A percentile compares a stretch with the other conserved stretches of the same genome.
These are phyloP conservation scores for Inonotus obliquus DNA, from an alignment of 1,284 basidiomycete species.

Conservation along the genomic window DNA sequence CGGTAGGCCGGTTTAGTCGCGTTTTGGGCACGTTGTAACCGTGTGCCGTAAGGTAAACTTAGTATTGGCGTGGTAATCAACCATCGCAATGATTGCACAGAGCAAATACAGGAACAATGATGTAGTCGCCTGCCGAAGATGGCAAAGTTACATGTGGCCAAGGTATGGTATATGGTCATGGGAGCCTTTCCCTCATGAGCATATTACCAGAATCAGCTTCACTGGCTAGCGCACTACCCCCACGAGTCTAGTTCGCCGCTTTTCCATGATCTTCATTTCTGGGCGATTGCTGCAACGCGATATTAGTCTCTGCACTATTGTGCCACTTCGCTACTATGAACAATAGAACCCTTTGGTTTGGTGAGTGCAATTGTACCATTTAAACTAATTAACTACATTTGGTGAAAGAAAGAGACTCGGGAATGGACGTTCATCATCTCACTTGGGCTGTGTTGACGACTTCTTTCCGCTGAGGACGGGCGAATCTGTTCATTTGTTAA, in stretches of 20 bases:
- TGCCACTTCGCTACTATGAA: not conserved
- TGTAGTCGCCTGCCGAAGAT: not conserved
- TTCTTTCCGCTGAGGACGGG: conserved; percentile 1
- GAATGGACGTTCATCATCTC: not conserved
- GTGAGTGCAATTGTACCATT: not conserved
- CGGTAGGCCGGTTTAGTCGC: not conserved
- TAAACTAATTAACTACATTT: not conserved
- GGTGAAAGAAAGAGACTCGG: not conserved
- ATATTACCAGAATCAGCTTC: not conserved
- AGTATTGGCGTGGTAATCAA: not conserved
- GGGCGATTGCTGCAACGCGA: not conserved
- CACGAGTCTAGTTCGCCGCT: not conserved
- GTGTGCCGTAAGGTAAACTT: not conserved
- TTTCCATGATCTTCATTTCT: not conserved
- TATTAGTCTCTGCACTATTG: not conserved
- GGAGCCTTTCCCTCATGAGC: not conserved
- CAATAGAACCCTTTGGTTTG: not conserved
- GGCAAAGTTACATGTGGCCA: not conserved
- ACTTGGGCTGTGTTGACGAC: not conserved
- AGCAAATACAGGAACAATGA: conserved; percentile 1
- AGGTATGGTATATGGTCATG: conserved; percentile 6
- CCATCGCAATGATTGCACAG: not conserved
- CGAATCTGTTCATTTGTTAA: not conserved
- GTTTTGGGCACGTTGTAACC: not conserved
- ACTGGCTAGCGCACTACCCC: not conserved